Conservation (phyloP, 2,329 filamentous ascomycete species). For the Sporothrix inflata region DNA sequence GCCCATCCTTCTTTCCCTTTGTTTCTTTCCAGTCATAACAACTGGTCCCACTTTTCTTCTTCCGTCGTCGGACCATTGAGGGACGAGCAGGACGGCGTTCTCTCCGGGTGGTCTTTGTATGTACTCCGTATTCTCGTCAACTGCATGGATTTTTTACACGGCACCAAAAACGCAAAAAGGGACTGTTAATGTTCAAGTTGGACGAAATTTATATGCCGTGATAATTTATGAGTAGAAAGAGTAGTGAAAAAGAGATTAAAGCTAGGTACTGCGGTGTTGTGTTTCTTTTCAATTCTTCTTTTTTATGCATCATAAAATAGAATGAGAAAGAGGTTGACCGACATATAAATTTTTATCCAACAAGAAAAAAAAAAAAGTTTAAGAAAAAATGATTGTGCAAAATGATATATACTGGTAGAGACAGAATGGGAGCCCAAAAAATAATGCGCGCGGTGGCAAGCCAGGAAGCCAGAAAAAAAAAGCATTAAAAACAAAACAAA, state of each 20-base stretch:
- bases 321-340: neutral
- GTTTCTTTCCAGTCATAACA: neutral
- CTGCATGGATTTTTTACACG: too few relatives aligned
- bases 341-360: neutral
- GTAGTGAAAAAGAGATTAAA: neutral
- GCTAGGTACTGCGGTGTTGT: neutral
- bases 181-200: neutral
- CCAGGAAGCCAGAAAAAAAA: neutral
- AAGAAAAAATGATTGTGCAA: neutral
- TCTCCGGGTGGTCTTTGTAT: too few relatives aligned
- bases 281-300: neutral
- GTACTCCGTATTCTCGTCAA: too few relatives aligned
- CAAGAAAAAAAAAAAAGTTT: neutral
- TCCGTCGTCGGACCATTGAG: neutral
- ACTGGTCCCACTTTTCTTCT: neutral
- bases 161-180: neutral
- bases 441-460: neutral
- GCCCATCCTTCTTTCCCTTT: neutral
- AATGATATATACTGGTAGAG: slow-evolving; percentile 16
- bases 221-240: neutral
- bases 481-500: neutral
- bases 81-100: neutral
- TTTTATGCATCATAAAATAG: neutral
- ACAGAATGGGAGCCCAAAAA: neutral
- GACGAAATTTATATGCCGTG: slow-evolving; percentile 1